phyloP scores from a whole-genome alignment of 2,329 filamentous ascomycete species.

The Sarocladium brachiariae region DNA sequence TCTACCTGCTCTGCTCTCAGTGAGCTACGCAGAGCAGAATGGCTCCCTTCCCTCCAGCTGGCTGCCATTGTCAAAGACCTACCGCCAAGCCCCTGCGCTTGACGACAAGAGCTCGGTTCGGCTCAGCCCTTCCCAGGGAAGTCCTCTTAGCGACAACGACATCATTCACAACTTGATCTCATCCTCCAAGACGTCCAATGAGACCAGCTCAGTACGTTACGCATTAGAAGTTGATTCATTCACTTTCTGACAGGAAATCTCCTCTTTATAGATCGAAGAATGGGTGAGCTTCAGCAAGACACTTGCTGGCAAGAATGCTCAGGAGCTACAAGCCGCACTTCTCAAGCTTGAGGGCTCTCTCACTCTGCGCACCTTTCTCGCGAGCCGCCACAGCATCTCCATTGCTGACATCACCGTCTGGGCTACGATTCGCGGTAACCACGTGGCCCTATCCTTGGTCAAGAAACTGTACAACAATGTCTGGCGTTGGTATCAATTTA shows the following conservation, averaged over 20 bases:
- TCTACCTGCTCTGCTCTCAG: background rate
- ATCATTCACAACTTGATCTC: background rate
- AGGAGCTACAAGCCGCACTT: background rate
- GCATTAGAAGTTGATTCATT: background rate
- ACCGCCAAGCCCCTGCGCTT: background rate
- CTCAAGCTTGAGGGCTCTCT: constrained; percentile 74
- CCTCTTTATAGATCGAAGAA: background rate
- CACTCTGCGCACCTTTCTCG: constrained; percentile 74
- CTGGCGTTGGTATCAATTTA: constrained; percentile 78
- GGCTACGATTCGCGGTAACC: constrained; percentile 62
- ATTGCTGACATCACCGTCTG: constrained; percentile 77
- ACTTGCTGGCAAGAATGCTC: background rate
- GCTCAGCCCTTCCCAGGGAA: background rate
- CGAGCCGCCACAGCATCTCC: constrained; percentile 67
- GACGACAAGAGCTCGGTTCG: background rate
- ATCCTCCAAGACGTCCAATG: background rate
- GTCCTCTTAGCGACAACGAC: background rate
- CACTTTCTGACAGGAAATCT: background rate
- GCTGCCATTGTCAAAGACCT: background rate
- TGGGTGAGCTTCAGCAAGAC: background rate
- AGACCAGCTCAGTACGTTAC: background rate
- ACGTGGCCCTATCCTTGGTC: constrained; percentile 73
- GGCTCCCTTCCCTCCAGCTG: background rate
- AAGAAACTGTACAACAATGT: constrained; percentile 44
- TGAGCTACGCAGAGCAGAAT: background rate